A percentile compares a stretch with the other conserved stretches of the same genome.
Evolutionary conservation across 306 rosid species (phyloP).

Genomic region (Astragalus membranaceus): DNA sequence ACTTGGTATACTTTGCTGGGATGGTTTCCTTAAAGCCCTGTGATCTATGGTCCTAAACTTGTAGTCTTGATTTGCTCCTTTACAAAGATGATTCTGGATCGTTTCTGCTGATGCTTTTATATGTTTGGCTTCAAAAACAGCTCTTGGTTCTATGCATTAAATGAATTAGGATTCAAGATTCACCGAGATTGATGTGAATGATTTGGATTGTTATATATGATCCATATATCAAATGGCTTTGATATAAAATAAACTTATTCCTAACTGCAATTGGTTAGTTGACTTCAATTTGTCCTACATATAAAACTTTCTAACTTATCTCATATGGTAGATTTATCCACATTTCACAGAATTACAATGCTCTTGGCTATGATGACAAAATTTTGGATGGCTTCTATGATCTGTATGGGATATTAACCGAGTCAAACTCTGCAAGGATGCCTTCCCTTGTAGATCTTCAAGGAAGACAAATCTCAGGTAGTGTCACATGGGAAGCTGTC

Average conservation of each 20-base stretch:
- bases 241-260: slow-evolving; percentile 11
- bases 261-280: slow-evolving; percentile 22
- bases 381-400: slow-evolving; percentile 95
- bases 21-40: background rate
- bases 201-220: slow-evolving; percentile 3
- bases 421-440: slow-evolving; percentile 61
- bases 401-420: slow-evolving; percentile 66
- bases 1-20: background rate
- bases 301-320: slow-evolving; percentile 62
- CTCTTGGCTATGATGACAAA: slow-evolving; percentile 95
- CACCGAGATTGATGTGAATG: background rate
- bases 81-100: background rate
- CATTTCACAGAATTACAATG: slow-evolving; percentile 97
- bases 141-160: slow-evolving; percentile 7
- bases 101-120: background rate
- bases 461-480: slow-evolving; percentile 66
- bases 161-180: background rate
- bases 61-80: background rate
- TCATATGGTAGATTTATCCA: slow-evolving; percentile 86
- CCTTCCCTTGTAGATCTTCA: slow-evolving; percentile 94
- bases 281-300: slow-evolving; percentile 28
- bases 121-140: background rate
- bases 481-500: slow-evolving; percentile 88
- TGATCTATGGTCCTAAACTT: slow-evolving; percentile 2
- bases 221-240: background rate